Evolutionary conservation across 257 asterid species (phyloP).

Genomic region (Rehmannia glutinosa): DNA sequence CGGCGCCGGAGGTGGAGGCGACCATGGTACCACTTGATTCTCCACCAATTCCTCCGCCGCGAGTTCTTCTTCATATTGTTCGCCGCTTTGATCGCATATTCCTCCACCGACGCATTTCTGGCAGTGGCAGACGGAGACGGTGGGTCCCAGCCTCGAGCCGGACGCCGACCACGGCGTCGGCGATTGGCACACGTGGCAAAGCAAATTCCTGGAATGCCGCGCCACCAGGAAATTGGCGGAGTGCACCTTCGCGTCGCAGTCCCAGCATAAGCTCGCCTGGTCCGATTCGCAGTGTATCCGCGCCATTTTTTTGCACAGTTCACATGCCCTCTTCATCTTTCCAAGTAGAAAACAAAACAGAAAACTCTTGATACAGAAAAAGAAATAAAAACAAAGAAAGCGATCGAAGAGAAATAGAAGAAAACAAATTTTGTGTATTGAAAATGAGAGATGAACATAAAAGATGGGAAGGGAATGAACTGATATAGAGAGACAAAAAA

Average conservation of each 20-base stretch:
- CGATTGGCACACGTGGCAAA: slow-evolving; percentile 38
- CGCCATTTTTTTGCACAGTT: slow-evolving; percentile 32
- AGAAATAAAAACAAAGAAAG: no score
- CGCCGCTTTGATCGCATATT: background rate
- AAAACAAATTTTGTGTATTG: background rate
- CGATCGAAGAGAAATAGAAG: background rate
- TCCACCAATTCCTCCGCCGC: background rate
- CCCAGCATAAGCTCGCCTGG: slow-evolving; percentile 50
- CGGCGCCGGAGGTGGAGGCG: slow-evolving; percentile 24
- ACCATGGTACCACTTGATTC: slow-evolving; percentile 22
- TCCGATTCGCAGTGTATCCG: slow-evolving; percentile 42
- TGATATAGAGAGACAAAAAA: background rate
- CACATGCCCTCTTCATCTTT: slow-evolving; percentile 36
- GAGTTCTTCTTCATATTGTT: background rate
- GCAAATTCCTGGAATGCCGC: slow-evolving; percentile 29
- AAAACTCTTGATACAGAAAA: background rate
- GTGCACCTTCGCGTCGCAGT: slow-evolving; percentile 55
- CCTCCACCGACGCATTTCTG: slow-evolving; percentile 12
- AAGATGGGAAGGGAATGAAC: background rate
- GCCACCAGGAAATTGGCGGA: slow-evolving; percentile 54
- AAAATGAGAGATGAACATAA: background rate
- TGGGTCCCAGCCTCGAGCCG: slow-evolving; percentile 26
- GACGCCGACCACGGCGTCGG: slow-evolving; percentile 44
- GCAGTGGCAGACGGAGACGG: slow-evolving; percentile 33
- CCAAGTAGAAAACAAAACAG: background rate